phyloP scores from a whole-genome alignment of 768 basidiomycete species.

The Megacollybia marginata region DNA sequence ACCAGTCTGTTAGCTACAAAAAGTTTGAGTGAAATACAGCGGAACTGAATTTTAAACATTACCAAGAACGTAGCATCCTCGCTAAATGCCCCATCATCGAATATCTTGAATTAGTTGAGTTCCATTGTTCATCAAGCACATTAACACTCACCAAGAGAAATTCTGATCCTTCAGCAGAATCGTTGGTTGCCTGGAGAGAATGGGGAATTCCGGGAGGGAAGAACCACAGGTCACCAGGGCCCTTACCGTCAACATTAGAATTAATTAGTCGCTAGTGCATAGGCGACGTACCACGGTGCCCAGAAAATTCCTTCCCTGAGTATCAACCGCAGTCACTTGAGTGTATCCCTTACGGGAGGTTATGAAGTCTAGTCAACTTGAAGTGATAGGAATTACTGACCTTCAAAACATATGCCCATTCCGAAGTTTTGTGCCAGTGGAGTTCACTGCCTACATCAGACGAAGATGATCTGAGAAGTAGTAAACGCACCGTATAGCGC shows the following conservation, averaged over 20 bases:
- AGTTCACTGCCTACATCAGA: conserved; percentile 28
- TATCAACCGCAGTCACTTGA: conserved; percentile 9
- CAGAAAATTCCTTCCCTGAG: conserved; percentile 7
- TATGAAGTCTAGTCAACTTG: conserved; percentile 42
- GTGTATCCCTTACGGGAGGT: conserved; percentile 14
- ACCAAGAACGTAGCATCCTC: conserved; percentile 50
- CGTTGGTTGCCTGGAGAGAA: conserved; percentile 43
- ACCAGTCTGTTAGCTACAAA: conserved; percentile 44
- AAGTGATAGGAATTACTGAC: conserved; percentile 44
- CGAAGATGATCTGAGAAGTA: neutral
- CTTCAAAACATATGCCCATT: conserved; percentile 50
- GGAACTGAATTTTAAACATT: neutral
- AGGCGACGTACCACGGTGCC: conserved; percentile 5
- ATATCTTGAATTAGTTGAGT: conserved; percentile 27
- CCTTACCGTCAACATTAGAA: conserved; percentile 16
- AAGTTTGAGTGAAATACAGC: neutral
- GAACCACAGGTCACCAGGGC: conserved; percentile 47
- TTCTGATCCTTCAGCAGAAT: conserved; percentile 39
- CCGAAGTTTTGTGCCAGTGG: conserved; percentile 46
- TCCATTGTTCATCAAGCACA: neutral
- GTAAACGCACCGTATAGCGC: conserved; percentile 35
- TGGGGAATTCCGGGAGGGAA: conserved; percentile 53
- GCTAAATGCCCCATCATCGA: conserved; percentile 42
- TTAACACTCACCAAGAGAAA: conserved; percentile 35
- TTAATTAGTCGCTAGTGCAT: neutral